These are phyloP conservation scores for Lentinula lateritia DNA, from an alignment of 768 basidiomycete genomes.

Conservation along the genomic window DNA sequence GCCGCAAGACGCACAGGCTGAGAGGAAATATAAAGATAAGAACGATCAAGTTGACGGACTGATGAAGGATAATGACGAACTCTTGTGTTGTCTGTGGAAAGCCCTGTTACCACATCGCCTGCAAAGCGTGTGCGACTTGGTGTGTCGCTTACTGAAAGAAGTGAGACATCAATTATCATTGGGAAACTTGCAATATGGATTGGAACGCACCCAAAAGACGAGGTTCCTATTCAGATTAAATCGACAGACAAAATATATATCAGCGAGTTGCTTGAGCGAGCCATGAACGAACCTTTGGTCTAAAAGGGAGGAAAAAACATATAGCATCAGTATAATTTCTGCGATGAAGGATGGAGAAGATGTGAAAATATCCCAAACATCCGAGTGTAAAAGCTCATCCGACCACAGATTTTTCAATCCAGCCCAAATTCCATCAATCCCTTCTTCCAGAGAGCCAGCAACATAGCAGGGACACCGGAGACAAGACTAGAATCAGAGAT, in stretches of 20 bases:
- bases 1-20: constrained; percentile 94
- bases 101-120: constrained; percentile 92
- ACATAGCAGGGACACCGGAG: neutral
- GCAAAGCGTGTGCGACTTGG: constrained; percentile 96
- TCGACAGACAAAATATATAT: constrained; percentile 5
- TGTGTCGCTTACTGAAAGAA: constrained; percentile 82
- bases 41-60: neutral
- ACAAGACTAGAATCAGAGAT: constrained; percentile 6
- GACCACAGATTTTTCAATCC: constrained; percentile 16
- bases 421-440: neutral
- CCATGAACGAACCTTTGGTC: constrained; percentile 74
- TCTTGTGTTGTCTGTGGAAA: constrained; percentile 99
- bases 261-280: neutral
- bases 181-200: neutral
- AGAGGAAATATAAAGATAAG: neutral
- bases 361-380: neutral
- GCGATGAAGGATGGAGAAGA: neutral
- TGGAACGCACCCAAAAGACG: constrained; percentile 83
- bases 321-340: neutral
- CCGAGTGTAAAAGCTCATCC: constrained; percentile 14
- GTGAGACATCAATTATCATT: constrained; percentile 1
- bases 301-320: constrained; percentile 23
- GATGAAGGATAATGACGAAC: constrained; percentile 36
- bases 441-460: neutral
- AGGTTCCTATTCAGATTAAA: constrained; percentile 63